Evolutionary conservation across 306 rosid species (phyloP).

Genomic region (Potentilla sterilis): DNA sequence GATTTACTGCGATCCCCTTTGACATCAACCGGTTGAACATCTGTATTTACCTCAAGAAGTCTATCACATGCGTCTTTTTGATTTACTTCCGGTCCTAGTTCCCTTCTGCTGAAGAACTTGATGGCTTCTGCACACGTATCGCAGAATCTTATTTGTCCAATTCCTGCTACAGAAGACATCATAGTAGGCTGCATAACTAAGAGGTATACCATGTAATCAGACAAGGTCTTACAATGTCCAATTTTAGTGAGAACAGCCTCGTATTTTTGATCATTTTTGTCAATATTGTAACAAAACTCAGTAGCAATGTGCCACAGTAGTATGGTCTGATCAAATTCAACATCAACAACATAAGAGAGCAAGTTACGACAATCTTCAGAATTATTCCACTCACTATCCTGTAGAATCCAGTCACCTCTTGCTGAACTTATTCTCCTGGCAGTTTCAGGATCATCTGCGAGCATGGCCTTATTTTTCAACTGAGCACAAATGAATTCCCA

Average conservation of each 20-base stretch:
- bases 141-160: constrained; percentile 28
- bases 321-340: constrained; percentile 33
- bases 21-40: not conserved
- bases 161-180: constrained; percentile 36
- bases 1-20: constrained; percentile 29
- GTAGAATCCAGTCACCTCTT: constrained; percentile 29
- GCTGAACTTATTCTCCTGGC: constrained; percentile 17
- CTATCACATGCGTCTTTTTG: not conserved
- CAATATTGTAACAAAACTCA: constrained; percentile 19
- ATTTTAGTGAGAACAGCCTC: not conserved
- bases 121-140: constrained; percentile 34
- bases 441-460: constrained; percentile 29
- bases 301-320: constrained; percentile 46
- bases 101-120: constrained; percentile 33
- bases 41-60: constrained; percentile 7
- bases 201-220: constrained; percentile 44
- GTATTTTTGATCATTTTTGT: not conserved
- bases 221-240: constrained; percentile 21
- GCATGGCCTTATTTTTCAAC: constrained; percentile 20
- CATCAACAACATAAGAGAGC: not conserved
- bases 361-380: not conserved
- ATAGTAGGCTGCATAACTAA: constrained; percentile 34
- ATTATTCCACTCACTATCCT: not conserved
- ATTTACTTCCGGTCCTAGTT: not conserved
- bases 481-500: constrained; percentile 28